phyloP scores from a whole-genome alignment of 139 green algal species.

The Mesostigma viride region DNA sequence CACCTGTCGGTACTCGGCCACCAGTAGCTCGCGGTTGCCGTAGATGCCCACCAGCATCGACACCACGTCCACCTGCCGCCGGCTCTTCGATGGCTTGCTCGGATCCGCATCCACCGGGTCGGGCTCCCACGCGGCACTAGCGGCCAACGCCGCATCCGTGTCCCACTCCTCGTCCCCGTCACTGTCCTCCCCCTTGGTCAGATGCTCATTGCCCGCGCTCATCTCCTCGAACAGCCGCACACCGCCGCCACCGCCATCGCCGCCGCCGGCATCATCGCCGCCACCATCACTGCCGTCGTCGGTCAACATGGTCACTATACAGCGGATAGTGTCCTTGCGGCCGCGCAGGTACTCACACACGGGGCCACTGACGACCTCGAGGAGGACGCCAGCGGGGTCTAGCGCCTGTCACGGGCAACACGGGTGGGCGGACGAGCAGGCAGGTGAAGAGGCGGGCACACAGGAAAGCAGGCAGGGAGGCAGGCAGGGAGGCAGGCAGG shows the following conservation, averaged over 20 bases:
- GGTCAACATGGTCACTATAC: constrained; percentile 85
- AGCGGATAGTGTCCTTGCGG: constrained; percentile 70
- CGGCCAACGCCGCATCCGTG: neutral
- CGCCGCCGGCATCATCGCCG: constrained; percentile 9
- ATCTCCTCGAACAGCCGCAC: constrained; percentile 56
- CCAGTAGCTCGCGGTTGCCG: constrained; percentile 59
- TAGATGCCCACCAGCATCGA: constrained; percentile 73
- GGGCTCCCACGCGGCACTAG: constrained; percentile 25
- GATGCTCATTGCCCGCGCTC: neutral
- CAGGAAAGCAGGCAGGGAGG: too few species aligned
- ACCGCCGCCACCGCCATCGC: constrained; percentile 12
- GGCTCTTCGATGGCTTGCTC: neutral
- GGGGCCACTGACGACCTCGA: constrained; percentile 37
- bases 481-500: too few species aligned
- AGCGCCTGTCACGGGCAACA: too few species aligned
- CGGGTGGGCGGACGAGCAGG: too few species aligned
- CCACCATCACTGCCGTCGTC: constrained; percentile 42
- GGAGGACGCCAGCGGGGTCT: constrained; percentile 50
- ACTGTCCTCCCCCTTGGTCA: constrained; percentile 2
- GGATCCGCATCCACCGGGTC: constrained; percentile 32
- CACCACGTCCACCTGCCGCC: constrained; percentile 52
- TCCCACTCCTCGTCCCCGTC: neutral
- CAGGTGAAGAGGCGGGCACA: too few species aligned
- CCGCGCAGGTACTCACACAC: constrained; percentile 51
- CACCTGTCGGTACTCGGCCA: constrained; percentile 71